Evolutionary conservation across 2,329 filamentous ascomycete genomes (phyloP).

Genomic region (Sodiomyces alkalinus): DNA sequence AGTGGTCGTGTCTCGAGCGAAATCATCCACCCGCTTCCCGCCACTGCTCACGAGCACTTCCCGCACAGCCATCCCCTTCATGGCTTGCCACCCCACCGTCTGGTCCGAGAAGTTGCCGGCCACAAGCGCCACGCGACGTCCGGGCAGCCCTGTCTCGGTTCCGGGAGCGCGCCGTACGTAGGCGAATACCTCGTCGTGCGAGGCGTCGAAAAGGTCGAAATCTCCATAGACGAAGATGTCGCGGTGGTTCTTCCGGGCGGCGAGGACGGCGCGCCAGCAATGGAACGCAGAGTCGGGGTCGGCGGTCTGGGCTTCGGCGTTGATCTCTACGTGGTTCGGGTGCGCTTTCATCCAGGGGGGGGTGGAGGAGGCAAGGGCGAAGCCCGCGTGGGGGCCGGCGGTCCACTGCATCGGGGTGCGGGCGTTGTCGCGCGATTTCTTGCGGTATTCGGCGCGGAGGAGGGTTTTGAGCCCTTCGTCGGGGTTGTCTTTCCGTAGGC

Average conservation of each 20-base stretch:
- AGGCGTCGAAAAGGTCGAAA: constrained; percentile 22
- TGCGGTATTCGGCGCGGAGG: constrained; percentile 30
- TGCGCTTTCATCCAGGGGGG: constrained; percentile 63
- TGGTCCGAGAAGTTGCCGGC: constrained; percentile 23
- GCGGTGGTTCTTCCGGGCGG: constrained; percentile 41
- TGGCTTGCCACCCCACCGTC: constrained; percentile 14
- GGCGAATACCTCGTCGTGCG: constrained; percentile 20
- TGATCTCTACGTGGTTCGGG: constrained; percentile 45
- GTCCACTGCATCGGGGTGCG: constrained; percentile 62
- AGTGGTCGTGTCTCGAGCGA: constrained; percentile 13
- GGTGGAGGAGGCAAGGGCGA: constrained; percentile 32
- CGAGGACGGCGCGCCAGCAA: constrained; percentile 47
- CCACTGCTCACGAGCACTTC: constrained; percentile 19
- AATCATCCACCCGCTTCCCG: constrained; percentile 13
- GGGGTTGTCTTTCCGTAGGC: constrained; percentile 20
- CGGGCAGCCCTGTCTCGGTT: constrained; percentile 13
- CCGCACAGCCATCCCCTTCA: constrained; percentile 10
- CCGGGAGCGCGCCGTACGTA: constrained; percentile 18
- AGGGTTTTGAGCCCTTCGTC: constrained; percentile 21
- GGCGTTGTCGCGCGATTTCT: constrained; percentile 52
- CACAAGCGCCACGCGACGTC: too few species aligned
- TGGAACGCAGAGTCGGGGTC: constrained; percentile 36
- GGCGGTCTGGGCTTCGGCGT: constrained; percentile 38
- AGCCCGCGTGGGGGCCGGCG: constrained; percentile 43
- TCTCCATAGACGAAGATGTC: constrained; percentile 54